Evolutionary conservation across 352 stramenopile species (phyloP), one percentile per base, ranked within the genome.

Genomic region (Pythium sukuiense): DNA sequence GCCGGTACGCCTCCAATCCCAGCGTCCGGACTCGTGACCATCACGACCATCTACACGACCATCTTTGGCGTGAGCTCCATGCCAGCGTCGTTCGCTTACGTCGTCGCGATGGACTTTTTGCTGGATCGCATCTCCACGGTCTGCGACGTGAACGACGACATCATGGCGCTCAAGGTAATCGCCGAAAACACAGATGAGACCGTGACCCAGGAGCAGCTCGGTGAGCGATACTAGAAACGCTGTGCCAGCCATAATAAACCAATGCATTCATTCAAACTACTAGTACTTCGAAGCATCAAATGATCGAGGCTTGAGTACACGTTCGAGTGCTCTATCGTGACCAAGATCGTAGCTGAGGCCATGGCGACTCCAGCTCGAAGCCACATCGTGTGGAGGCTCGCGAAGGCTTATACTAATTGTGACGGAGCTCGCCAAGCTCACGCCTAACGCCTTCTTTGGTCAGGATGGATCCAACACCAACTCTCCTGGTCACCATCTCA

Each of bases 131-230:
- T 94, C 16, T 67, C 68, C 12, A 85, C 83, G 1, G 74, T 91
- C 46, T 88, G 83, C 66, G 87, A 94, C 58, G 80, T 92, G 11
- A 90, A 91, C 60, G 86, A 90, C 57, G 86, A 92, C 65, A 85
- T 89, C 63, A 88, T 92, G 78, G 79, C 76, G 27, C 77, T 92
- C 32, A 89, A 90, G 56, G 73, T 89, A 27, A 87, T 92, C 55
- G 80, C 84, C 6, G 81, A 90, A 45, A 90, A 83, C 69, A 90
- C 84, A 7, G 80, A 92, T 45, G 80, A 90, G 64, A 92, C 81
- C 24, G 76, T 89, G 33, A 74, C 79, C 39, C 73, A 80, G 16
- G 75, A 88, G 43, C 77, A 88, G 9, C 70, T 92, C 13, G 78
- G 81, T 29, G 71, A 81, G 55, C 71, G 79, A 0, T 37, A 69